Base-by-base conservation (phyloP, 768 basidiomycete genomes). In the Tubosaeta sp. region DNA sequence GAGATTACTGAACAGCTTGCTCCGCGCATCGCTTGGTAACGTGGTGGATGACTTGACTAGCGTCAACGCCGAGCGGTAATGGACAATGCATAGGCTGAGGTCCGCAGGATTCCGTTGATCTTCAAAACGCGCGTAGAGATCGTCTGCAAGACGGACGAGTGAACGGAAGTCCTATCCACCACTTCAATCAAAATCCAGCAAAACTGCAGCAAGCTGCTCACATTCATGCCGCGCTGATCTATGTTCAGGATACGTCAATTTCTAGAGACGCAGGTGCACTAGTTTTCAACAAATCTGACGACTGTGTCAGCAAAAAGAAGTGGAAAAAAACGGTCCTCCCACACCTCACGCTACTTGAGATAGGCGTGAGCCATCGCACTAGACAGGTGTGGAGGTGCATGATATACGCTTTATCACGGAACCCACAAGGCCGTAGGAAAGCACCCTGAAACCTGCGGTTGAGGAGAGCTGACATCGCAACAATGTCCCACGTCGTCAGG, bases 1-100 rank as follows among this genome's bases (percentile, higher is more conserved):
- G 13, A 67, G 63, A 32, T 68, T 64, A n/a, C 59, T 57, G 29
- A 63, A 48, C 13, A 66, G 19, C 46, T 65, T 63, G 56, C 63
- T 57, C 19, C 38, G 53, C n/a, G 36, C 54, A 44, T 67, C 61
- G 22, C 45, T 50, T 1, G 63, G 55, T 18, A 66, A 46, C 13
- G 46, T 18, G 7, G 44, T 48, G 35, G 57, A 57, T n/a, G 55
- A 53, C 14, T 18, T 58, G n/a, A 61, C 57, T 25, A 63, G 44
- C 18, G 61, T 56, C 24, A 64, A 49, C 18, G 64, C 62, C 18
- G 62, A 62, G 24, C 66, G 62, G 19, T 59, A 66, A 51, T 58
- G 58, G 27, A 62, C 53, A 13, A 68, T 58, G 36, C 60, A 62
- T 30, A 62, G 44, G 21, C 60, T 64, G 13, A 68, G 60, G 29